Base-by-base conservation (phyloP, 2,329 filamentous ascomycete genomes). In the Beauveria brongniartii region DNA sequence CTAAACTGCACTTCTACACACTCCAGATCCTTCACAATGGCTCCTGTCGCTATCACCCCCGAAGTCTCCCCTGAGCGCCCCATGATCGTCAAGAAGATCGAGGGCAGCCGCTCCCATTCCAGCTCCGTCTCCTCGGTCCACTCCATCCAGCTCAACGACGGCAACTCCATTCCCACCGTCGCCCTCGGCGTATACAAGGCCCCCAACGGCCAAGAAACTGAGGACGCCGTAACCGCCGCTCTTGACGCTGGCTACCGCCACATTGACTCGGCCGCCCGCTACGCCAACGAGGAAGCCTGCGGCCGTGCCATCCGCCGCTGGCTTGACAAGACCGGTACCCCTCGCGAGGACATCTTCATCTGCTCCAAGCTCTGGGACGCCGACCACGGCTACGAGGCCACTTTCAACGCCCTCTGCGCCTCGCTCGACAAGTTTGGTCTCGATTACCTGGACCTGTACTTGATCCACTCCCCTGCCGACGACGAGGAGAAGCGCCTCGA, bases 371-470 rank as follows among this genome's bases (percentile, higher is more conserved):
- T 82, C 46, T 96, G 91, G 91, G 72, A 75, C 61, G 73, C 76
- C 61, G 74, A 71, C 56, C 72, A 75, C 61, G 71, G 73, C 61
- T 72, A 74, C 64, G 72, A 78, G 64, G 73, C 80, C 46, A 81
- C 82, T 34, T 78, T 90, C 66, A 71, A 81, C n/a, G 74, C 78
- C 63, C 82, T 82, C 72, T 84, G 84, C 74, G 87, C 87, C 71
- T 87, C 84, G 1, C 80, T 91, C 50, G 73, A 81, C 68, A 86
- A 84, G 66, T 80, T 91, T 28, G 79, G 81, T 14, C 75, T 89
- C 30, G 84, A 87, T 67, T 89, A 91, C 70, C 80, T 91, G n/a
- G 88, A 91, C 72, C 80, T 89, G 55, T 91, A 89, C 74, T 76
- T 86, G 18, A 82, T 86, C 66, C 83, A 86, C 74, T 74, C 75